Percentiles rank a stretch among this genome's conserved stretches.
These are phyloP conservation scores for Penicillium sp. DNA, from an alignment of 2,329 filamentous ascomycete genomes.

Conservation along the genomic window DNA sequence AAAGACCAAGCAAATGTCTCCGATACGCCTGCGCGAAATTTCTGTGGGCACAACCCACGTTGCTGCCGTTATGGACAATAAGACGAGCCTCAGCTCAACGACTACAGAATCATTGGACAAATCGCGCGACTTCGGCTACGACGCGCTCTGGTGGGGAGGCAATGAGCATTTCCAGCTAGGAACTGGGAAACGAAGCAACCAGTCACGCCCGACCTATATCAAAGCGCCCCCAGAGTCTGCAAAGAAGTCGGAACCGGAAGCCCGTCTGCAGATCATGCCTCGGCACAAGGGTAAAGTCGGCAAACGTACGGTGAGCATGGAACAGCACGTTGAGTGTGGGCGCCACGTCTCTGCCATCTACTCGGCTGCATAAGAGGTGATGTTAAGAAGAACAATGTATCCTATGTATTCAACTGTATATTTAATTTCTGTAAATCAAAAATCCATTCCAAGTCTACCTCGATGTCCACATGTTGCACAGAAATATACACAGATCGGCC, in stretches of 20 bases:
- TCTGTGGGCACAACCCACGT: slow-evolving; percentile 77
- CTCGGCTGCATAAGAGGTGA: slow-evolving; percentile 54
- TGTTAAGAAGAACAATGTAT: slow-evolving; percentile 15
- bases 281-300: slow-evolving; percentile 65
- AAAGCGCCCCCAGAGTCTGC: slow-evolving; percentile 65
- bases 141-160: slow-evolving; percentile 89
- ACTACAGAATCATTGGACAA: slow-evolving; percentile 59
- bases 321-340: slow-evolving; percentile 87
- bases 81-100: slow-evolving; percentile 62
- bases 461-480: no score
- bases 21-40: slow-evolving; percentile 72
- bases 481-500: no score
- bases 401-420: slow-evolving; percentile 14
- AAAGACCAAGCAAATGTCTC: slow-evolving; percentile 60
- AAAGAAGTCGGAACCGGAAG: slow-evolving; percentile 62
- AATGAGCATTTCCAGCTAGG: slow-evolving; percentile 94
- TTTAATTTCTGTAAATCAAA: slow-evolving; percentile 1
- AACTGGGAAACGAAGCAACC: slow-evolving; percentile 81
- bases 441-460: no score
- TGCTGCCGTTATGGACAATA: slow-evolving; percentile 78
- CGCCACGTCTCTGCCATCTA: slow-evolving; percentile 79
- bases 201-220: slow-evolving; percentile 73
- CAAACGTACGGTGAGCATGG: slow-evolving; percentile 69
- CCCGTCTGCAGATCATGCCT: slow-evolving; percentile 78
- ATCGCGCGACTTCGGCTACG: slow-evolving; percentile 78